Evolutionary conservation across 306 rosid genomes (phyloP), one percentile per base, ranked within the genome.

Genomic region (Vicia faba): DNA sequence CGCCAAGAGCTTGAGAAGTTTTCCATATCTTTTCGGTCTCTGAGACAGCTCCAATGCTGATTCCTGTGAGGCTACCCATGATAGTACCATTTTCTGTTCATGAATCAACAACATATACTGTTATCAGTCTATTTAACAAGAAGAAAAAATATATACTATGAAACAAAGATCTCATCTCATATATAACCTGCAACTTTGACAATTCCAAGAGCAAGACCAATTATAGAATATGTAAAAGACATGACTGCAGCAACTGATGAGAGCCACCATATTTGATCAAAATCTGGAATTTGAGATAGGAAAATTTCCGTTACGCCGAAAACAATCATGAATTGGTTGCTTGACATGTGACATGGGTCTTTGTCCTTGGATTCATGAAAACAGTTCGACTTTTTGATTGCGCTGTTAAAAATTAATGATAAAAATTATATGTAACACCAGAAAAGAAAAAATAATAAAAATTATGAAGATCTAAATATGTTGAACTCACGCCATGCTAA

Each of bases 221-320:
- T 81, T 3, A 65, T 7, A 28, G 91, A 81, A 48, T 86, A 86
- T 13, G 91, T 78, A 68, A 83, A 81, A 26, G 91, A 86, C 91
- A 86, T 86, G 40, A 81, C 13, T 45, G 91, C 84, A 64, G 91
- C 91, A 35, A 86, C 83, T 0, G 23, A 33, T 5, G 91, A 86
- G 28, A 86, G 91, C 91, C 91, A 86, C 91, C 91, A 83, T 36
- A 86, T 79, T 60, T 79, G 91, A 74, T 83, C 88, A 56, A 86
- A 81, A 61, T 86, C 66, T 8, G 88, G 91, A 63, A 86, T 86
- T 72, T 86, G 91, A 63, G 88, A 83, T 3, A 86, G 78, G 40
- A 83, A 13, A 28, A 83, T 68, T 50, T 86, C 61, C 0, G 51
- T 56, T 19, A 19, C 51, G 0, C 91, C 91, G 64, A 81, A 86